Conservation (phyloP, 2,329 filamentous ascomycete genomes). For the Emericellopsis atlantica region DNA sequence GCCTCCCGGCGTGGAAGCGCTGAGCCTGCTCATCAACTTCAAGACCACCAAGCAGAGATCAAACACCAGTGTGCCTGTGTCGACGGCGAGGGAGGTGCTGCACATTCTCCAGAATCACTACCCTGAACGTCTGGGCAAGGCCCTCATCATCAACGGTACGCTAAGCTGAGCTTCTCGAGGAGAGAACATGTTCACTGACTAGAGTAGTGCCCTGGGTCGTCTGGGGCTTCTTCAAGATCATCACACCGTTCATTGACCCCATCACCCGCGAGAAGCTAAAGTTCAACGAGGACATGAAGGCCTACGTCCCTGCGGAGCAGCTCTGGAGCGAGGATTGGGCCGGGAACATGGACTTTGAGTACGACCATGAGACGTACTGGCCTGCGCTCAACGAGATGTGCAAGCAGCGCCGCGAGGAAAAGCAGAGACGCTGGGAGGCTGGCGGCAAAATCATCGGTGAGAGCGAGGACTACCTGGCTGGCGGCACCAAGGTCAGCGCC, state of each 20-base stretch:
- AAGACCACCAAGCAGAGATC: conserved; percentile 63
- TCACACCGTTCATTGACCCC: conserved; percentile 93
- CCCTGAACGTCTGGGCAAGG: conserved; percentile 79
- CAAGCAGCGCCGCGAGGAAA: conserved; percentile 48
- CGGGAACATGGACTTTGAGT: conserved; percentile 78
- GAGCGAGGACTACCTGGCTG: conserved; percentile 75
- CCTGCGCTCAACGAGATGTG: conserved; percentile 66
- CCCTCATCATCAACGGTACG: conserved; percentile 78
- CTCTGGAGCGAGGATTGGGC: conserved; percentile 65
- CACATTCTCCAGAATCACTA: conserved; percentile 92
- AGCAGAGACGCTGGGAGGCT: conserved; percentile 60
- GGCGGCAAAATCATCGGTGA: conserved; percentile 77
- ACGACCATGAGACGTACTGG: conserved; percentile 85
- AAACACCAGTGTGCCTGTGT: conserved; percentile 60
- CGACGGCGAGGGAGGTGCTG: conserved; percentile 71
- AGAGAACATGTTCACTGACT: not conserved
- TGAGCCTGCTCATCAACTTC: conserved; percentile 87
- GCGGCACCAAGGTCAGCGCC: conserved; percentile 28
- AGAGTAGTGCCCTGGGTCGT: conserved; percentile 74
- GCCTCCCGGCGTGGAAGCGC: conserved; percentile 73
- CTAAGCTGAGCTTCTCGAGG: not conserved
- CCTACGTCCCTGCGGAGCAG: conserved; percentile 71
- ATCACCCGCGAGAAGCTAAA: conserved; percentile 89
- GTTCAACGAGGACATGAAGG: conserved; percentile 84
- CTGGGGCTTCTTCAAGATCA: conserved; percentile 88